Evolutionary conservation across 2,329 filamentous ascomycete species (phyloP).

Genomic region (Rhynchosporium agropyri): DNA sequence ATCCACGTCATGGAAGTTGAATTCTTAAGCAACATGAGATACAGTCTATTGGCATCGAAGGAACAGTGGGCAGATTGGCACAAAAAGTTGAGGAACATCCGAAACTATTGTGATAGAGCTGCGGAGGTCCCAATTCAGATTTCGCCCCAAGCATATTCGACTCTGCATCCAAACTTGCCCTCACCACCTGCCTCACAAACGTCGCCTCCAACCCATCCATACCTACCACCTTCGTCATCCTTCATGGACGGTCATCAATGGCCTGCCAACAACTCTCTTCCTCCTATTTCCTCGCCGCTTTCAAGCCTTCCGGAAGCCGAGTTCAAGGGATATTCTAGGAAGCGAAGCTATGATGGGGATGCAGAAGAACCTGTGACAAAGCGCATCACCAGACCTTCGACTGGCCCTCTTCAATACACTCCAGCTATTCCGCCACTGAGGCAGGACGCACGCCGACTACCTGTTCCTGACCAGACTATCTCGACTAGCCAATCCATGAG

Average conservation of each 20-base stretch:
- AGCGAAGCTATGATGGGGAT: slow-evolving; percentile 60
- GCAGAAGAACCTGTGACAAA: slow-evolving; percentile 60
- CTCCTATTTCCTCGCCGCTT: slow-evolving; percentile 37
- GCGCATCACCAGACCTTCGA: slow-evolving; percentile 39
- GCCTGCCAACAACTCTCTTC: slow-evolving; percentile 45
- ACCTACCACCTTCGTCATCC: slow-evolving; percentile 36
- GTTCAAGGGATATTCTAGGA: slow-evolving; percentile 47
- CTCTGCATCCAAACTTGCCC: slow-evolving; percentile 49
- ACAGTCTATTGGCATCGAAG: slow-evolving; percentile 85
- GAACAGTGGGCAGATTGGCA: slow-evolving; percentile 89
- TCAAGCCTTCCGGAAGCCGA: slow-evolving; percentile 46
- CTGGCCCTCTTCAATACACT: slow-evolving; percentile 21
- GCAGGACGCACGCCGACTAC: slow-evolving; percentile 56
- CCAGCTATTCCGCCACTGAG: slow-evolving; percentile 30
- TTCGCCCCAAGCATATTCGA: slow-evolving; percentile 40
- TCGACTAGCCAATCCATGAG: slow-evolving; percentile 40
- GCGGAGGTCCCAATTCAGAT: slow-evolving; percentile 35
- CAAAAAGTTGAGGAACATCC: slow-evolving; percentile 77
- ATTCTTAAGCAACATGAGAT: slow-evolving; percentile 97
- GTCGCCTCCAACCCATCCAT: slow-evolving; percentile 49
- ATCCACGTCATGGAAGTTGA: slow-evolving; percentile 99
- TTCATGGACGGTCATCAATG: slow-evolving; percentile 40
- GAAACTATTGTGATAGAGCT: slow-evolving; percentile 58
- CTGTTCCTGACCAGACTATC: slow-evolving; percentile 69
- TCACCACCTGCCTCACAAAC: slow-evolving; percentile 55